Conservation (phyloP, 2,329 filamentous ascomycete species). For the Exophiala calicioides region DNA sequence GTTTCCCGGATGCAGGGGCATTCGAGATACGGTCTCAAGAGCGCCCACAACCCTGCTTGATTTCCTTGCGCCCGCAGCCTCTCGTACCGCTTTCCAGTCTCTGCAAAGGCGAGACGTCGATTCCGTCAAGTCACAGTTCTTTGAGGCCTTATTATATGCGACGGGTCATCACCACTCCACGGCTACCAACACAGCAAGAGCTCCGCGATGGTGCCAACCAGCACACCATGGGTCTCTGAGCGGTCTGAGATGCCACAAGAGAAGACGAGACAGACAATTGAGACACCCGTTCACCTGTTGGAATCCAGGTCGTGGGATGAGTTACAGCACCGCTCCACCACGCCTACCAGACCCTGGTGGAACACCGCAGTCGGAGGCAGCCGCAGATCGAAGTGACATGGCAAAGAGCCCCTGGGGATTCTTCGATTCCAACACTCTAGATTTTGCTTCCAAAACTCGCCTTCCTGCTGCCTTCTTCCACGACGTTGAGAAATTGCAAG, state of each 20-base stretch:
- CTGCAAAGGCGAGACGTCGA: not conserved
- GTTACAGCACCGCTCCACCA: not conserved
- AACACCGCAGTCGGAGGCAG: not conserved
- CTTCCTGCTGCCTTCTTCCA: conserved; percentile 28
- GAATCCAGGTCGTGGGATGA: conserved; percentile 7
- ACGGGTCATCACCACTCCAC: conserved; percentile 1
- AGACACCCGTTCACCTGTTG: not conserved
- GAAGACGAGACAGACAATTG: conserved; percentile 1
- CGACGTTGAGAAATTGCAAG: conserved; percentile 23
- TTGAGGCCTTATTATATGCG: conserved; percentile 8
- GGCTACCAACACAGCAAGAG: not conserved
- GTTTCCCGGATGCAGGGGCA: conserved; percentile 23
- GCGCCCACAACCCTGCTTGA: conserved; percentile 22
- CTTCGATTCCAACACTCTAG: conserved; percentile 25
- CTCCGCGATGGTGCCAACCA: not conserved
- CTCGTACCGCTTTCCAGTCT: conserved; percentile 17
- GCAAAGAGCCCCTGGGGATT: conserved; percentile 8
- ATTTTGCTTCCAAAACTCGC: conserved; percentile 24
- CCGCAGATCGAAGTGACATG: not conserved
- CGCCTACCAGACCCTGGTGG: not conserved
- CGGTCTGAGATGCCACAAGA: not conserved
- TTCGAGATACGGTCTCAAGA: conserved; percentile 25
- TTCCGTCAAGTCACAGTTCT: conserved; percentile 12
- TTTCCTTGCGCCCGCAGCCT: conserved; percentile 24
- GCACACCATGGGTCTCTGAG: not conserved